Evolutionary conservation across 768 basidiomycete species (phyloP).

Genomic region (Pulveroboletus sp.): DNA sequence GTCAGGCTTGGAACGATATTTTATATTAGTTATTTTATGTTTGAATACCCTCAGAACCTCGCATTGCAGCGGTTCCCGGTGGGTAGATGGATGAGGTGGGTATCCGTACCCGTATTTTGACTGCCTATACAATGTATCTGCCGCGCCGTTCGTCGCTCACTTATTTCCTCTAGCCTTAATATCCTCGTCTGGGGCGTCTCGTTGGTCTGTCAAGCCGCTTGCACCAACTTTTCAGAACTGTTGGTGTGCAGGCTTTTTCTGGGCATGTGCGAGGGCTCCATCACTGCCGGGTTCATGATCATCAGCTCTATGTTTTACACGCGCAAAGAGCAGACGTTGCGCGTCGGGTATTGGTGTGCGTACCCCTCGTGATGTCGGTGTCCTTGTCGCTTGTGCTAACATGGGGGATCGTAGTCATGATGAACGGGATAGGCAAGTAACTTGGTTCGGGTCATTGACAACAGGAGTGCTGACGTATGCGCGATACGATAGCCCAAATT

Average conservation of each 20-base stretch:
- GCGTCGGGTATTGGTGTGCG: slow-evolving; percentile 79
- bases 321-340: slow-evolving; percentile 60
- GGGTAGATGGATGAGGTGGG: slow-evolving; percentile 78
- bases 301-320: slow-evolving; percentile 81
- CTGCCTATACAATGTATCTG: not conserved
- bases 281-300: slow-evolving; percentile 77
- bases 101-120: no score
- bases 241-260: slow-evolving; percentile 63
- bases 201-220: slow-evolving; percentile 62
- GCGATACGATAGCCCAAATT: slow-evolving; percentile 63
- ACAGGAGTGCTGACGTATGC: no score
- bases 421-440: slow-evolving; percentile 64
- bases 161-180: slow-evolving; percentile 45
- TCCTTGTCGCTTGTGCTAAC: not conserved
- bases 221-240: slow-evolving; percentile 64
- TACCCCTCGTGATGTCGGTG: not conserved
- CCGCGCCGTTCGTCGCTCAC: not conserved
- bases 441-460: no score
- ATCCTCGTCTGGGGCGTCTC: slow-evolving; percentile 66
- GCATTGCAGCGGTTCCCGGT: slow-evolving; percentile 72
- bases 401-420: slow-evolving; percentile 53
- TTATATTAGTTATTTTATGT: slow-evolving; percentile 66
- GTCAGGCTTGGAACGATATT: slow-evolving; percentile 73
- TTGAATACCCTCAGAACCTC: slow-evolving; percentile 75
- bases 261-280: slow-evolving; percentile 69